Evolutionary conservation across 2,329 filamentous ascomycete species (phyloP).

Genomic region (Aspergillus quadrilineatus): DNA sequence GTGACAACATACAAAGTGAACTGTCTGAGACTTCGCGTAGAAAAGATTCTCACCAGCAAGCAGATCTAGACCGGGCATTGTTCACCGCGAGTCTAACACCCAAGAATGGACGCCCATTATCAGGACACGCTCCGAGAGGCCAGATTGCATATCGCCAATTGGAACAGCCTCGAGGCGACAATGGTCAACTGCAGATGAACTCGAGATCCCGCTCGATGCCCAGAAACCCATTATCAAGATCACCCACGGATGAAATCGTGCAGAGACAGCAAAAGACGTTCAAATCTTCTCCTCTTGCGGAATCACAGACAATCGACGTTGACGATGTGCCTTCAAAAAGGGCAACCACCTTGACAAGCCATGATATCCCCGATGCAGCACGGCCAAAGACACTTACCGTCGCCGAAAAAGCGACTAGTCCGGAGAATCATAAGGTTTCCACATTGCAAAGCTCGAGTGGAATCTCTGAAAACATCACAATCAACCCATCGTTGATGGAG

Average conservation of each 20-base stretch:
- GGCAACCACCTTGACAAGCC: not conserved
- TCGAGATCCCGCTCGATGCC: not conserved
- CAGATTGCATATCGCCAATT: not conserved
- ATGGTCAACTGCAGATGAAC: not conserved
- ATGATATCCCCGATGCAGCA: not conserved
- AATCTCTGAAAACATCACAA: not conserved
- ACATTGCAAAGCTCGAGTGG: not conserved
- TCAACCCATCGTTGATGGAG: not conserved
- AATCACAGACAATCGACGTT: conserved; percentile 22
- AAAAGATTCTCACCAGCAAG: conserved; percentile 2
- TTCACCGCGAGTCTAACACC: conserved; percentile 28
- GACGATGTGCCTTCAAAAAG: conserved; percentile 3
- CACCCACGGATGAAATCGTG: conserved; percentile 8
- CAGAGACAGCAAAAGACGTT: conserved; percentile 25
- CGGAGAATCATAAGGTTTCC: not conserved
- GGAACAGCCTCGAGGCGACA: not conserved
- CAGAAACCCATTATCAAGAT: not conserved
- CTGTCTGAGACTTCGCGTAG: not conserved
- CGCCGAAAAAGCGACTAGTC: not conserved
- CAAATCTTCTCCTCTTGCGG: conserved; percentile 35
- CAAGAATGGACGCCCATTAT: conserved; percentile 15
- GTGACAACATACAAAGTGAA: not conserved
- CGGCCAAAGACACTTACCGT: not conserved
- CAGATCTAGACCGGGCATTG: conserved; percentile 26
- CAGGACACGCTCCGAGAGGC: not conserved